Evolutionary conservation across 2,329 filamentous ascomycete genomes (phyloP), one percentile per base, ranked within the genome.

Genomic region (Colletotrichum lupini): DNA sequence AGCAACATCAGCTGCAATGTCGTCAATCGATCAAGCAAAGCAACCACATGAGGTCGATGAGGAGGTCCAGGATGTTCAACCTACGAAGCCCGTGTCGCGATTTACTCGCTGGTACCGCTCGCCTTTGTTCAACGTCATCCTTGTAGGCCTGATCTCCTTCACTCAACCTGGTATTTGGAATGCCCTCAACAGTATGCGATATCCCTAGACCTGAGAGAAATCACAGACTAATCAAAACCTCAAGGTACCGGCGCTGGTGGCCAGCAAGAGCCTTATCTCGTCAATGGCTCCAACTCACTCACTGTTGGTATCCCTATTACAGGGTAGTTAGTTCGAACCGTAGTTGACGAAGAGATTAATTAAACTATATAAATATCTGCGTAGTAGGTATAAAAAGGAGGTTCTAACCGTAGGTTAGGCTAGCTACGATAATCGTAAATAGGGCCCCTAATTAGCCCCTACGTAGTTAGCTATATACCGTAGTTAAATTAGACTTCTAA

Each of bases 281-380:
- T 94, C 60, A 94, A 93, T 76, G 87, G 90, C 0, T 91, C 91
- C 14, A 95, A 94, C 76, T 90, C 92, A 0, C 80, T 94, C n/a
- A n/a, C n/a, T n/a, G n/a, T n/a, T n/a, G n/a, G n/a, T n/a, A n/a
- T n/a, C n/a, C n/a, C n/a, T n/a, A n/a, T n/a, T n/a, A n/a, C n/a
- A n/a, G n/a, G n/a, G n/a, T n/a, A n/a, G n/a, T n/a, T n/a, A n/a
- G n/a, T n/a, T n/a, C n/a, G n/a, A n/a, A n/a, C n/a, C n/a, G n/a
- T n/a, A n/a, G n/a, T n/a, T n/a, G n/a, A n/a, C n/a, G n/a, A n/a
- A n/a, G n/a, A n/a, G n/a, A n/a, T n/a, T n/a, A n/a, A n/a, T n/a
- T n/a, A n/a, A n/a, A n/a, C n/a, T n/a, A n/a, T n/a, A n/a, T n/a
- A n/a, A n/a, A n/a, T n/a, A n/a, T n/a, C n/a, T n/a, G n/a, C n/a